Evolutionary conservation across 2,329 filamentous ascomycete genomes (phyloP), one percentile per base, ranked within the genome.

Genomic region (Talaromyces pinophilus): DNA sequence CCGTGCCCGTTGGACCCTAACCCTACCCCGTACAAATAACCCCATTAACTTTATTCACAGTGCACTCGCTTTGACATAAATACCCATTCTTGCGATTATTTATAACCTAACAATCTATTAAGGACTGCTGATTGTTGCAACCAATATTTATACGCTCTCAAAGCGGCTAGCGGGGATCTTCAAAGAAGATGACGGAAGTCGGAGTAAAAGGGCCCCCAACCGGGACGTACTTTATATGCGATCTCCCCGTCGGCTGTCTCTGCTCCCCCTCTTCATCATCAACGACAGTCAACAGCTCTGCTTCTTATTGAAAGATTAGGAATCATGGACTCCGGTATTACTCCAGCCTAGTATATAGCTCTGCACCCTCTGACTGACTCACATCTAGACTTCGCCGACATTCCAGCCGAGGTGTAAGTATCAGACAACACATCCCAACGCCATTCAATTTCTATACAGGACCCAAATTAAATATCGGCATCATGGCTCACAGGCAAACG

Each of bases 401-500:
- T 71, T 61, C 71, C 73, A 30, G 71, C 76, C 28, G 76, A 79
- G 73, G 78, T 77, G 78, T 80, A 65, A 71, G 77, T 76, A 44
- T 15, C 38, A n/a, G 33, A 15, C 44, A 40, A 57, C 11, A 57
- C 48, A 30, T 52, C 13, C 48, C 5, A 5, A 15, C 30, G 52
- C n/a, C n/a, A 4, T 22, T 54, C 28, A 25, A 3, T 19, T 30
- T 42, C 38, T 62, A 48, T 25, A 10, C 59, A 59, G 63, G 46
- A 22, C 15, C 28, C 42, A 57, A 63, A 67, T 57, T 28, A 25
- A 61, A 38, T 5, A 25, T 60, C 57, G 7, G 61, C 44, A 54
- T 66, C 42, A 40, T 62, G 19, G 19, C n/a, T 57, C 8, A 6
- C 71, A 86, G 86, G 50, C 81, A 83, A 69, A 80, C 84, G 8